Evolutionary conservation across 371 early-diverging fungal genomes (phyloP).

Genomic region (Mucor plumbeus): DNA sequence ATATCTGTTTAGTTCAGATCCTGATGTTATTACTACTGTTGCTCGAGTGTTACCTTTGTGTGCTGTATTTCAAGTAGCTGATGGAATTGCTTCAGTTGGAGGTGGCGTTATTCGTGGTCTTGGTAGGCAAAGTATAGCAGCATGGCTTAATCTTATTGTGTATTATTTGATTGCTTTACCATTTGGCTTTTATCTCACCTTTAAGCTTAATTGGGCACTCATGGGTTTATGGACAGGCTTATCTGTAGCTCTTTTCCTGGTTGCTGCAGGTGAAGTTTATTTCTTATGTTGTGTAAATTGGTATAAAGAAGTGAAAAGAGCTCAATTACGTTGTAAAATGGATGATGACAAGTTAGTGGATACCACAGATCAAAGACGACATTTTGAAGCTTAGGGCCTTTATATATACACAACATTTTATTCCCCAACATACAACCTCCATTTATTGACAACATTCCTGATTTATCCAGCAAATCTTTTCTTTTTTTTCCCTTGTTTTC

Average conservation of each 20-base stretch:
- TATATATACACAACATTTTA: not conserved
- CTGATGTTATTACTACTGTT: conserved; percentile 69
- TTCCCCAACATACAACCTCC: not conserved
- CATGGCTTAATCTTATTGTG: conserved; percentile 68
- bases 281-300: conserved; percentile 54
- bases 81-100: conserved; percentile 69
- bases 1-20: conserved; percentile 72
- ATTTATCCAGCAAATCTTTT: too few relatives aligned
- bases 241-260: conserved; percentile 59
- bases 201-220: conserved; percentile 59
- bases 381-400: not conserved
- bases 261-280: conserved; percentile 46
- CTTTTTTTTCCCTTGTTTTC: not conserved
- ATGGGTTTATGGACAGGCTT: conserved; percentile 75
- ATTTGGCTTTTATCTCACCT: conserved; percentile 66
- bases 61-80: conserved; percentile 83
- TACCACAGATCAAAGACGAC: not conserved
- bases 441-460: not conserved
- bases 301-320: conserved; percentile 49
- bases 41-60: conserved; percentile 76
- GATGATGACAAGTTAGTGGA: conserved; percentile 5
- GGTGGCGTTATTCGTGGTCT: conserved; percentile 78
- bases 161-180: conserved; percentile 78
- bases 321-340: conserved; percentile 29
- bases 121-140: conserved; percentile 74